These are phyloP conservation scores for Metschnikowia koreensis DNA, from an alignment of 805 yeast species.

Conservation along the genomic window DNA sequence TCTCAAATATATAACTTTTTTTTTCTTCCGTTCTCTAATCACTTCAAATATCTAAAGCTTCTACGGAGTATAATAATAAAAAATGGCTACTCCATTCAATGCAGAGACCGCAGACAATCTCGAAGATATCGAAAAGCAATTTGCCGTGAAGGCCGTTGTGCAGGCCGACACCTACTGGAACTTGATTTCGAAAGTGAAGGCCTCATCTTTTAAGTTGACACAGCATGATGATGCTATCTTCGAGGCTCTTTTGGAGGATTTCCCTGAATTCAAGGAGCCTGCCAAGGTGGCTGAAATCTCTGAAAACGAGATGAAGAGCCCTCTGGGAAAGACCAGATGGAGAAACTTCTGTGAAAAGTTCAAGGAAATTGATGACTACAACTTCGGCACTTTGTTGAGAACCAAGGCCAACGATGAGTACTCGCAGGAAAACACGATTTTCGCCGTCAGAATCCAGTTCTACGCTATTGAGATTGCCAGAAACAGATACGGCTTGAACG, in stretches of 20 bases:
- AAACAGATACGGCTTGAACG: slow-evolving; percentile 86
- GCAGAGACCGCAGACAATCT: slow-evolving; percentile 93
- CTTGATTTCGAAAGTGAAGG: slow-evolving; percentile 67
- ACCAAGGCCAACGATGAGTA: slow-evolving; percentile 70
- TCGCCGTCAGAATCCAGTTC: slow-evolving; percentile 90
- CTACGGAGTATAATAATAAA: not conserved
- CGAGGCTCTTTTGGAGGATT: slow-evolving; percentile 56
- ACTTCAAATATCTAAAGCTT: not conserved
- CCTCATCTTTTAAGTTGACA: slow-evolving; percentile 74
- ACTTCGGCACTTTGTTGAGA: slow-evolving; percentile 92
- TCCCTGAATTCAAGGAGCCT: slow-evolving; percentile 83
- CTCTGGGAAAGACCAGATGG: slow-evolving; percentile 85
- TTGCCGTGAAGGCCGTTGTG: slow-evolving; percentile 94
- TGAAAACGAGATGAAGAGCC: slow-evolving; percentile 82
- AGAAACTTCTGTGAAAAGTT: slow-evolving; percentile 79
- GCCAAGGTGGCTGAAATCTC: slow-evolving; percentile 53
- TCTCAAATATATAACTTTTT: not conserved
- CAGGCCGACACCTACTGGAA: slow-evolving; percentile 96
- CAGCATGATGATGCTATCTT: slow-evolving; percentile 70
- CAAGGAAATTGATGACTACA: slow-evolving; percentile 86
- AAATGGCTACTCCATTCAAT: slow-evolving; percentile 50
- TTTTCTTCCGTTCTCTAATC: not conserved
- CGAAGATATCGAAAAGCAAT: slow-evolving; percentile 95
- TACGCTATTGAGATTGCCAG: slow-evolving; percentile 93
- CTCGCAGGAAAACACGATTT: slow-evolving; percentile 78